A percentile compares a stretch with the other conserved stretches of the same genome.
Evolutionary conservation across 768 basidiomycete genomes (phyloP).

Genomic region (Tylopilus subfusipes): DNA sequence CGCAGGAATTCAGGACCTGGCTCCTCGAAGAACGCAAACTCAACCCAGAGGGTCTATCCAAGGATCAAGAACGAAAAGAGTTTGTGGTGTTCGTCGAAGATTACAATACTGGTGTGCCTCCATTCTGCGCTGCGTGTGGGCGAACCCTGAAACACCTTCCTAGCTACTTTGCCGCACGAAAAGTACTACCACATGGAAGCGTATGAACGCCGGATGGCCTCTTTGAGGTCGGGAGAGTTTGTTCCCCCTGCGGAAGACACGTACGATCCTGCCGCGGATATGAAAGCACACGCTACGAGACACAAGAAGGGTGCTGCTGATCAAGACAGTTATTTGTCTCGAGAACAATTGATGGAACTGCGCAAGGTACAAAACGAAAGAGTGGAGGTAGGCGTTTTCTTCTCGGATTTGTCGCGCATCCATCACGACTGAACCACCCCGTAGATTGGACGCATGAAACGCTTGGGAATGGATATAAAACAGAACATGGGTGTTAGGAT

Average conservation of each 20-base stretch:
- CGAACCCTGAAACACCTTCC: background rate
- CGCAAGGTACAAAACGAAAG: conserved; percentile 84
- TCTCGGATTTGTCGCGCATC: background rate
- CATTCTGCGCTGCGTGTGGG: background rate
- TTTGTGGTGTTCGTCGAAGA: conserved; percentile 82
- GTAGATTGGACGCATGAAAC: conserved; percentile 79
- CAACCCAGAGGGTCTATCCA: conserved; percentile 85
- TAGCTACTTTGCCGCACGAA: conserved; percentile 90
- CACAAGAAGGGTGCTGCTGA: conserved; percentile 69
- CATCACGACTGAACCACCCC: background rate
- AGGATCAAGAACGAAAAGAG: conserved; percentile 83
- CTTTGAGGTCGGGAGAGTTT: conserved; percentile 79
- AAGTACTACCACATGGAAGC: conserved; percentile 92
- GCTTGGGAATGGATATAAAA: conserved; percentile 84
- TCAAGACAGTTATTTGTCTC: conserved; percentile 69
- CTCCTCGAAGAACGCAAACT: conserved; percentile 88
- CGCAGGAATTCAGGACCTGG: conserved; percentile 88
- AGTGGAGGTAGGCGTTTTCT: conserved; percentile 51
- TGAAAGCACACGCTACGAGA: conserved; percentile 67
- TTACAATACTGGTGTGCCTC: conserved; percentile 65
- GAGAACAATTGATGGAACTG: conserved; percentile 78
- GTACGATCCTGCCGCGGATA: conserved; percentile 83
- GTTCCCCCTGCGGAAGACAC: conserved; percentile 65
- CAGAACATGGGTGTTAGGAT: conserved; percentile 83
- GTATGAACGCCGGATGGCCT: conserved; percentile 81